phyloP scores from a whole-genome alignment of 306 rosid species.

The Gynostemma pentaphyllum region DNA sequence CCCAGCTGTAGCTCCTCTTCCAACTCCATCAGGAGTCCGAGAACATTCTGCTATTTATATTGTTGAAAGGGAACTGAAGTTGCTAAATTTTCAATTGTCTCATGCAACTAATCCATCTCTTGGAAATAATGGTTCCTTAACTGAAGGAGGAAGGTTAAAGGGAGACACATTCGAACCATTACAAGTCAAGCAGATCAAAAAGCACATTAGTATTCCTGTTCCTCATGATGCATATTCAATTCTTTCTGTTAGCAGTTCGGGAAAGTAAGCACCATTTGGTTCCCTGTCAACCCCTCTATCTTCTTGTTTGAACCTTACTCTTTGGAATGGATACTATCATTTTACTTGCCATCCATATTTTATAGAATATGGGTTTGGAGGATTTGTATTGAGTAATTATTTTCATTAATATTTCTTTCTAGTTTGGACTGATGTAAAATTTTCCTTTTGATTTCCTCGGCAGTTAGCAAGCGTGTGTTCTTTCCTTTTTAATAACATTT shows the following conservation, averaged over 20 bases:
- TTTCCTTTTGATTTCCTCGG: neutral
- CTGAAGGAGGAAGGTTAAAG: constrained; percentile 73
- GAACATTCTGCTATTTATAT: constrained; percentile 93
- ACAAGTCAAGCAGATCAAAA: constrained; percentile 83
- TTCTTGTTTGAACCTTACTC: neutral
- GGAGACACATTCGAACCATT: constrained; percentile 73
- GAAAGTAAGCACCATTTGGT: constrained; percentile 67
- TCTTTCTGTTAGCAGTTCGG: constrained; percentile 95
- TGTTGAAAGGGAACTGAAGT: constrained; percentile 81
- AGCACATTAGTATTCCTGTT: constrained; percentile 91
- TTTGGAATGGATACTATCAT: neutral
- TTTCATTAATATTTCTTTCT: neutral
- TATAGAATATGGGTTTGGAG: neutral
- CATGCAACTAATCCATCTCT: constrained; percentile 90
- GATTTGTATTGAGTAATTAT: neutral
- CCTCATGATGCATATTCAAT: constrained; percentile 96
- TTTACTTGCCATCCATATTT: neutral
- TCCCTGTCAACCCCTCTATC: constrained; percentile 1
- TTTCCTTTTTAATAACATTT: neutral
- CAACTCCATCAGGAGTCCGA: constrained; percentile 72
- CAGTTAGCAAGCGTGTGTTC: neutral
- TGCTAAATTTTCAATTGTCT: constrained; percentile 80
- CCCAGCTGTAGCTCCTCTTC: constrained; percentile 89
- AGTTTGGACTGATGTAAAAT: neutral
- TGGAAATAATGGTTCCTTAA: constrained; percentile 77